phyloP scores from a whole-genome alignment of 1,284 basidiomycete species.

The Moesziomyces aphidis region DNA sequence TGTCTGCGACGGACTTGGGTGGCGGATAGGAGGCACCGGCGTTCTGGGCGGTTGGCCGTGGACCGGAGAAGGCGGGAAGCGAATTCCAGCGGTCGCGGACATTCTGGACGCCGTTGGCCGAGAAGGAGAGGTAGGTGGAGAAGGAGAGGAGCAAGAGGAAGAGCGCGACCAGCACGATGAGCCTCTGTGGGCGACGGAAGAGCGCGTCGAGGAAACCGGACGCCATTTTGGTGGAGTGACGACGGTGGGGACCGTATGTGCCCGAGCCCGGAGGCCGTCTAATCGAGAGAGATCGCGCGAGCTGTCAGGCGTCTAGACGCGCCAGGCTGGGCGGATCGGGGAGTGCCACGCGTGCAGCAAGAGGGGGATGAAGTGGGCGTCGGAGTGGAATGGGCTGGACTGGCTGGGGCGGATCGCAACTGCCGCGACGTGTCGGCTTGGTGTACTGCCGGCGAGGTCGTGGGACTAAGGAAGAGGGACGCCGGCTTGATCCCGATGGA shows the following conservation, averaged over 20 bases:
- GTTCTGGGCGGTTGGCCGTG: slow-evolving; percentile 26
- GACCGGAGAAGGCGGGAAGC: slow-evolving; percentile 21
- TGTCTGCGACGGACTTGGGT: slow-evolving; percentile 47
- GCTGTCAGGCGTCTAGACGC: too few relatives aligned
- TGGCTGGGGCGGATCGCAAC: too few relatives aligned
- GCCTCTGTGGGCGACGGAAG: slow-evolving; percentile 55
- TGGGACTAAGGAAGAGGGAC: neutral
- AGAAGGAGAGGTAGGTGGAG: slow-evolving; percentile 56
- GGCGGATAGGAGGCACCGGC: slow-evolving; percentile 17
- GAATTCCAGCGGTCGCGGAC: slow-evolving; percentile 36
- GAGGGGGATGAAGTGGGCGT: too few relatives aligned
- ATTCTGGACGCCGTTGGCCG: slow-evolving; percentile 38
- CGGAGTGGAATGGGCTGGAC: too few relatives aligned
- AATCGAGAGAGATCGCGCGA: too few relatives aligned
- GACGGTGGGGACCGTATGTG: too few relatives aligned
- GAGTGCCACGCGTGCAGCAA: too few relatives aligned
- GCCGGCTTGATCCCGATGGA: neutral
- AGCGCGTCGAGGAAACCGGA: slow-evolving; percentile 51
- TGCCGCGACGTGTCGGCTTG: too few relatives aligned
- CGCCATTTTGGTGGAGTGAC: slow-evolving; percentile 22
- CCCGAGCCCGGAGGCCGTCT: too few relatives aligned
- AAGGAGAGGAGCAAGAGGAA: slow-evolving; percentile 54
- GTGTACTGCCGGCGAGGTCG: too few relatives aligned
- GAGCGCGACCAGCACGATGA: slow-evolving; percentile 49
- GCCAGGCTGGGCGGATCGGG: too few relatives aligned